Evolutionary conservation across 2,329 filamentous ascomycete species (phyloP), one percentile per base, ranked within the genome.

Genomic region (Parasarocladium wereldwijsianum): DNA sequence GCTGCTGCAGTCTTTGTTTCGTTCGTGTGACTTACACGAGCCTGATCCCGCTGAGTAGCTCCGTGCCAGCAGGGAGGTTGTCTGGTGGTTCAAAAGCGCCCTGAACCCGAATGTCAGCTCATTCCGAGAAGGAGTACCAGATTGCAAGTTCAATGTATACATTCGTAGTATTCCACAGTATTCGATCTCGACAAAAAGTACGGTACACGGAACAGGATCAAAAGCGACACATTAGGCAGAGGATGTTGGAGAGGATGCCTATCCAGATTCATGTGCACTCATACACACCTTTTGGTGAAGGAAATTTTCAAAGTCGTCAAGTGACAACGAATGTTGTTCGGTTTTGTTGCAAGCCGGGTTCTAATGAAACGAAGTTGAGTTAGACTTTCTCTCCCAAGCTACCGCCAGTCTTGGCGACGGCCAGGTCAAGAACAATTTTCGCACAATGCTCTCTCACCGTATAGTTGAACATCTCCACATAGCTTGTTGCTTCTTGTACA

Each of bases 401-500:
- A n/a, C n/a, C n/a, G n/a, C n/a, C n/a, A n/a, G n/a, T n/a, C n/a
- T n/a, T n/a, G n/a, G n/a, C n/a, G n/a, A n/a, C n/a, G n/a, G n/a
- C n/a, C n/a, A n/a, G n/a, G n/a, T n/a, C n/a, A n/a, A n/a, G n/a
- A n/a, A n/a, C n/a, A n/a, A n/a, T n/a, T n/a, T n/a, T n/a, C n/a
- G n/a, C n/a, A n/a, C n/a, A n/a, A n/a, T n/a, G n/a, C n/a, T n/a
- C 8, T 21, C 63, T 37, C 46, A 71, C 68, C 43, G 66, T 63
- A 39, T 70, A 73, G 39, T 72, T 73, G 40, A 69, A 58, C 21
- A 72, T 66, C 44, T 73, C 64, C 15, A 73, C 38, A 43, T 69
- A 74, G 38, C 52, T 59, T 12, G 66, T 72, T 32, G 49, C 50
- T 46, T 74, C 69, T 4, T 47, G 36, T 27, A 71, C 62, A 18